Base-by-base conservation (phyloP, 345 rosid genomes). In the Trapa incisa region DNA sequence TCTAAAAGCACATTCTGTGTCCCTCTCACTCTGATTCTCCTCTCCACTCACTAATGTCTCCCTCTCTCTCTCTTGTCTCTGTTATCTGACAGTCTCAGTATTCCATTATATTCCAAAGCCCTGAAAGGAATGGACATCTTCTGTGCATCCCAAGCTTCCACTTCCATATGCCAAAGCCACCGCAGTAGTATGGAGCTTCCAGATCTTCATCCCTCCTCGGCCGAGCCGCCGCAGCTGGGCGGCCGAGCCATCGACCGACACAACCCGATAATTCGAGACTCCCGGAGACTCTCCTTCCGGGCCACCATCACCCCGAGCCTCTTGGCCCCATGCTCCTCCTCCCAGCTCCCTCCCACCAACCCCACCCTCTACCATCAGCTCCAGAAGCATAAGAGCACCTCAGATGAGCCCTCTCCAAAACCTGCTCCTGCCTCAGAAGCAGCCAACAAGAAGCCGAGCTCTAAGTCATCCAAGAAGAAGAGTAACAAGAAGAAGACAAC, bases 131-230 rank as follows among this genome's bases (percentile, higher is more conserved):
- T 77, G 36, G 87, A 81, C 63, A 78, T 88, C 71, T 89, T 85
- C 74, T 93, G 98, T 75, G 84, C 84, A 22, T 90, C 98, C 47
- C 94, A 85, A 79, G 90, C 96, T 73, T 90, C 97, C 67, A 85
- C 90, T 32, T 83, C 88, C 75, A 75, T 89, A 73, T 83, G 89
- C 77, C 70, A 77, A 70, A 83, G 86, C 82, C 84, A 83, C 38
- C 54, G 42, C 29, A 60, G 6, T 13, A 12, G 6, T 13, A 12
- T 35, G 60, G 80, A 8, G 36, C 76, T n/a, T 68, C 79, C 65
- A 68, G 76, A 68, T 41, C 75, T 36, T 3, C 67, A 32, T 17
- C 39, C 75, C 41, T 50, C 73, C 22, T 62, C 72, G 13, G 17
- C 72, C 17, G 41, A 13, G 3, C 65, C 69, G 3, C 3, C 22